phyloP scores from a whole-genome alignment of 2,329 filamentous ascomycete genomes.

The Clonostachys rosea region DNA sequence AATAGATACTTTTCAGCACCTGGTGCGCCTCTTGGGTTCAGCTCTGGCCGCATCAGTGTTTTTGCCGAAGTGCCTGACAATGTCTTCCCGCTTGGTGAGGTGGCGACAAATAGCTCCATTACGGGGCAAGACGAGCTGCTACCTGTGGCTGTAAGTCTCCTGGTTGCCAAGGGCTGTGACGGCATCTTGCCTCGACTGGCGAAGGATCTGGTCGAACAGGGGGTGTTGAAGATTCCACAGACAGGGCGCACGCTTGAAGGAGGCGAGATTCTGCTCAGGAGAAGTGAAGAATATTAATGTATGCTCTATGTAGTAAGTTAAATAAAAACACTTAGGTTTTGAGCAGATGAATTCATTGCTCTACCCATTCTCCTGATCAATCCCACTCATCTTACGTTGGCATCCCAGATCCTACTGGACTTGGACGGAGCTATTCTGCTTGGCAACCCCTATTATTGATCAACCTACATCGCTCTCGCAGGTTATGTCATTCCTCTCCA shows the following conservation, averaged over 20 bases:
- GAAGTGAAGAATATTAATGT: background rate
- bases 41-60: slow-evolving; percentile 22
- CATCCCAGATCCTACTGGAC: no score
- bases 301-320: no score
- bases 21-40: slow-evolving; percentile 39
- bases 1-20: slow-evolving; percentile 31
- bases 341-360: no score
- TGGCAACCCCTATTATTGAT: no score
- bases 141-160: slow-evolving; percentile 52
- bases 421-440: no score
- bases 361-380: no score
- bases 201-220: slow-evolving; percentile 40
- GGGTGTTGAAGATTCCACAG: slow-evolving; percentile 38
- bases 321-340: no score
- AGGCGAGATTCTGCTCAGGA: background rate
- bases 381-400: no score
- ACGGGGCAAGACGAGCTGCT: slow-evolving; percentile 41
- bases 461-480: no score
- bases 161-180: slow-evolving; percentile 57
- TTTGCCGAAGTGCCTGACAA: slow-evolving; percentile 31
- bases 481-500: no score
- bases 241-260: slow-evolving; percentile 16
- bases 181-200: slow-evolving; percentile 51
- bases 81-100: slow-evolving; percentile 35
- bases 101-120: slow-evolving; percentile 23